Percentiles rank a stretch among this genome's conserved stretches.
phyloP scores from a whole-genome alignment of 2,329 filamentous ascomycete genomes.

The Grosmannia clavigera region DNA sequence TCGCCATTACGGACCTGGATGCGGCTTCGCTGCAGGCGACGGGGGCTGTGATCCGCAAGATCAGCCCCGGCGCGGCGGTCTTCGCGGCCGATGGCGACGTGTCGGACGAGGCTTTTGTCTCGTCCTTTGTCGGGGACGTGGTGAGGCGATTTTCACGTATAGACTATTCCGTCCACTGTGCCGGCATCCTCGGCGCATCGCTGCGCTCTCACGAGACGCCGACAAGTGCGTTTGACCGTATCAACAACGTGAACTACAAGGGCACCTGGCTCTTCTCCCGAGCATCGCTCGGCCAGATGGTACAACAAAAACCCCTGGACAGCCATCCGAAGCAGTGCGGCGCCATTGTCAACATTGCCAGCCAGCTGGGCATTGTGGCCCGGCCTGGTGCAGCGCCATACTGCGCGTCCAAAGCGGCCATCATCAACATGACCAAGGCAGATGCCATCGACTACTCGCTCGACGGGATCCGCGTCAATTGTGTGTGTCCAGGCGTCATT shows the following conservation, averaged over 20 bases:
- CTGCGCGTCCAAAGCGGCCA: conserved; percentile 39
- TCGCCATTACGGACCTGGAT: conserved; percentile 43
- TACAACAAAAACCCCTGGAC: conserved; percentile 27
- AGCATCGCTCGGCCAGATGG: conserved; percentile 31
- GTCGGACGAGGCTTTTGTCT: background rate
- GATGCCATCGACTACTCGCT: conserved; percentile 60
- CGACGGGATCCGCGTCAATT: conserved; percentile 40
- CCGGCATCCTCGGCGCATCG: conserved; percentile 31
- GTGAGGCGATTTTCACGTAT: conserved; percentile 28
- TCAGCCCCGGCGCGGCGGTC: background rate
- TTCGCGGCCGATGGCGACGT: background rate
- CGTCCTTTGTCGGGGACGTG: background rate
- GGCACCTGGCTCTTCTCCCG: conserved; percentile 35
- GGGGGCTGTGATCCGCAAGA: background rate
- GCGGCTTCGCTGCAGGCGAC: conserved; percentile 23
- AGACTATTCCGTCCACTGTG: conserved; percentile 45
- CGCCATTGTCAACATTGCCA: conserved; percentile 38
- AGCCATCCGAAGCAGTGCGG: conserved; percentile 31
- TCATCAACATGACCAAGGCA: conserved; percentile 41
- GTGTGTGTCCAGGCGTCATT: conserved; percentile 17
- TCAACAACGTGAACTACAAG: conserved; percentile 43
- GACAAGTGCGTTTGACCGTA: conserved; percentile 34
- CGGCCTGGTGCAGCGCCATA: conserved; percentile 38
- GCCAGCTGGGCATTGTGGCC: conserved; percentile 37
- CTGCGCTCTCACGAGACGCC: conserved; percentile 33